phyloP scores from a whole-genome alignment of 495 filamentous ascomycete species.

The Penicillium cosmopolitanum region DNA sequence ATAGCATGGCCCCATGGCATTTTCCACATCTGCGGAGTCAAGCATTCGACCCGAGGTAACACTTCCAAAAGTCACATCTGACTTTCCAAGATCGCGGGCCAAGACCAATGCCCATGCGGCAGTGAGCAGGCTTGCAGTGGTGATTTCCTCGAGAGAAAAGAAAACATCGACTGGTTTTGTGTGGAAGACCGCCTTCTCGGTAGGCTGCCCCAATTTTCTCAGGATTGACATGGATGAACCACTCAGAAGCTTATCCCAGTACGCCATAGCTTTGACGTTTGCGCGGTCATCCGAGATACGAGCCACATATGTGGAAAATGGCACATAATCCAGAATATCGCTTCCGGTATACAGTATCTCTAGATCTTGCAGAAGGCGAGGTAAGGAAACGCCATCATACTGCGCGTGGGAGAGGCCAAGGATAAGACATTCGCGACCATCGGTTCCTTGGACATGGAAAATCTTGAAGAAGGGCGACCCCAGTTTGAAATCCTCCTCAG shows the following conservation, averaged over 20 bases:
- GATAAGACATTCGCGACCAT: conserved; percentile 49
- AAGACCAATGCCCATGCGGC: conserved; percentile 66
- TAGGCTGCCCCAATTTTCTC: conserved; percentile 33
- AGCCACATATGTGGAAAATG: conserved; percentile 58
- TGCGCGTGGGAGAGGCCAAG: conserved; percentile 68
- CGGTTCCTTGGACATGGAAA: conserved; percentile 46
- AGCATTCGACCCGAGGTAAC: conserved; percentile 56
- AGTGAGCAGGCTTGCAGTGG: conserved; percentile 59
- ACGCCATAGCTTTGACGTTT: conserved; percentile 28
- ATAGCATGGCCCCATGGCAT: conserved; percentile 49
- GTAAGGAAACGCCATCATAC: conserved; percentile 69
- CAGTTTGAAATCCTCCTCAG: conserved; percentile 48
- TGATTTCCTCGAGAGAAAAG: conserved; percentile 50
- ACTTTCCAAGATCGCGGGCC: conserved; percentile 47
- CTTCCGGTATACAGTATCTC: conserved; percentile 46
- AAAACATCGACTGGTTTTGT: conserved; percentile 47
- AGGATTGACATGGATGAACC: conserved; percentile 56
- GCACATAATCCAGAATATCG: conserved; percentile 33
- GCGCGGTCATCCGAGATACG: conserved; percentile 16
- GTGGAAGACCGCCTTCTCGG: conserved; percentile 42
- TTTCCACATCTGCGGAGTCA: conserved; percentile 47
- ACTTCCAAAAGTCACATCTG: conserved; percentile 64
- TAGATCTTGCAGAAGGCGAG: conserved; percentile 55
- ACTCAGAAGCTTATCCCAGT: conserved; percentile 58
- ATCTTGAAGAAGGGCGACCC: conserved; percentile 61